Conservation (phyloP, 2,329 filamentous ascomycete genomes). For the Fusarium nodosum region DNA sequence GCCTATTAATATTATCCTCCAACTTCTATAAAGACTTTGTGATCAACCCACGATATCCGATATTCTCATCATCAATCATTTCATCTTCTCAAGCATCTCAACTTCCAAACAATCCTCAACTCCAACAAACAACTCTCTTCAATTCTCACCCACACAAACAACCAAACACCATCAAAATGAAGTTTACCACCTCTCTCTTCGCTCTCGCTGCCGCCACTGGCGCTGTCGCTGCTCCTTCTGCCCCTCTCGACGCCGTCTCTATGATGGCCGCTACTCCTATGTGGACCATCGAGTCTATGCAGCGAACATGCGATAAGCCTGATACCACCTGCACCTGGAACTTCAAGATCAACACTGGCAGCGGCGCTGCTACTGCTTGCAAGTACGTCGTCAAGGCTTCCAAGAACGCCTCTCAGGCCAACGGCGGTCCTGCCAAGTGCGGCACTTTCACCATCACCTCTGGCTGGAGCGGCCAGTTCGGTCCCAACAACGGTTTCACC, state of each 20-base stretch:
- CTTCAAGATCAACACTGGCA: conserved; percentile 61
- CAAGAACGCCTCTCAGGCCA: conserved; percentile 53
- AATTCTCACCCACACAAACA: background rate
- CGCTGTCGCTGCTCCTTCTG: conserved; percentile 54
- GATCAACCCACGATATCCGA: conserved; percentile 2
- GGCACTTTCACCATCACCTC: conserved; percentile 65
- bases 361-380: conserved; percentile 53
- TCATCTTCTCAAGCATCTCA: conserved; percentile 26
- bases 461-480: conserved; percentile 70
- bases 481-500: conserved; percentile 65
- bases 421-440: conserved; percentile 59
- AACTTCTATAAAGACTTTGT: conserved; percentile 24
- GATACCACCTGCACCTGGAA: conserved; percentile 60
- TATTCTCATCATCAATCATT: conserved; percentile 28
- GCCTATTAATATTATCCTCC: conserved; percentile 26
- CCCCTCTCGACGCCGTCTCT: conserved; percentile 50
- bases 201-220: conserved; percentile 51
- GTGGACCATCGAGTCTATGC: conserved; percentile 59
- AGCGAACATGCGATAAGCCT: conserved; percentile 56
- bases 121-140: conserved; percentile 8
- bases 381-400: conserved; percentile 50
- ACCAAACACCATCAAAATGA: conserved; percentile 55
- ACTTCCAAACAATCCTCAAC: conserved; percentile 14
- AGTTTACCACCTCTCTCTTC: conserved; percentile 57
- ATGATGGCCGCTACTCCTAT: conserved; percentile 57